A percentile compares a stretch with the other conserved stretches of the same genome.
phyloP scores from a whole-genome alignment of 2,329 filamentous ascomycete genomes.

The Trichoderma breve region DNA sequence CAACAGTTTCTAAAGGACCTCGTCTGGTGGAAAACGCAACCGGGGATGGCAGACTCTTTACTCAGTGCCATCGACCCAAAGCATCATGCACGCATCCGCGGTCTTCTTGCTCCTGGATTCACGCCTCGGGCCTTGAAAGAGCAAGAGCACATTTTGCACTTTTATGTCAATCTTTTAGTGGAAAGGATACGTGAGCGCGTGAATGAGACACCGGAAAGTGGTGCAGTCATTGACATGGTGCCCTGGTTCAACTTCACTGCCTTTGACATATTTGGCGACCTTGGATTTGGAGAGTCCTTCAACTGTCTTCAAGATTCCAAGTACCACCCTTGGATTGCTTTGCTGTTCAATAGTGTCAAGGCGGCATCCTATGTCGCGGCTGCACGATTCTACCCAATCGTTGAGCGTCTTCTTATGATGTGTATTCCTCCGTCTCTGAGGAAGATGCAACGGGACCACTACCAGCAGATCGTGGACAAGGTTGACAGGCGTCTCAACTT shows the following conservation, averaged over 20 bases:
- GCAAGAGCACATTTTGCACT: conserved; percentile 31
- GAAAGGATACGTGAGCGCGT: conserved; percentile 23
- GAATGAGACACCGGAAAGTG: conserved; percentile 16
- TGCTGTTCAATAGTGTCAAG: conserved; percentile 20
- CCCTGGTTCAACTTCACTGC: conserved; percentile 32
- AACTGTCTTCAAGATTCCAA: conserved; percentile 18
- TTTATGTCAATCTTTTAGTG: conserved; percentile 30
- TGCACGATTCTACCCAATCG: conserved; percentile 9
- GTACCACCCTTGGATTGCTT: conserved; percentile 22
- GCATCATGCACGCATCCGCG: conserved; percentile 25
- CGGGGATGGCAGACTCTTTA: conserved; percentile 25
- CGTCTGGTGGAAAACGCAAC: conserved; percentile 30
- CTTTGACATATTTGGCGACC: conserved; percentile 30
- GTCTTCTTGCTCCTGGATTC: conserved; percentile 1
- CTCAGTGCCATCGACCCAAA: conserved; percentile 31
- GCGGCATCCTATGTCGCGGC: conserved; percentile 7
- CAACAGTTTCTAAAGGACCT: conserved; percentile 30
- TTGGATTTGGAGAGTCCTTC: conserved; percentile 25
- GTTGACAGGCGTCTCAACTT: conserved; percentile 25
- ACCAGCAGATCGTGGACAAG: conserved; percentile 28
- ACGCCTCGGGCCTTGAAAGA: conserved; percentile 26
- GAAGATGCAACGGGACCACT: neutral
- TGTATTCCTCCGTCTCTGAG: neutral
- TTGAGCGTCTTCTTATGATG: conserved; percentile 7
- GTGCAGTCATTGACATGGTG: conserved; percentile 21